Evolutionary conservation across 140 eudicot species (phyloP).

Genomic region (Anethum foeniculum): DNA sequence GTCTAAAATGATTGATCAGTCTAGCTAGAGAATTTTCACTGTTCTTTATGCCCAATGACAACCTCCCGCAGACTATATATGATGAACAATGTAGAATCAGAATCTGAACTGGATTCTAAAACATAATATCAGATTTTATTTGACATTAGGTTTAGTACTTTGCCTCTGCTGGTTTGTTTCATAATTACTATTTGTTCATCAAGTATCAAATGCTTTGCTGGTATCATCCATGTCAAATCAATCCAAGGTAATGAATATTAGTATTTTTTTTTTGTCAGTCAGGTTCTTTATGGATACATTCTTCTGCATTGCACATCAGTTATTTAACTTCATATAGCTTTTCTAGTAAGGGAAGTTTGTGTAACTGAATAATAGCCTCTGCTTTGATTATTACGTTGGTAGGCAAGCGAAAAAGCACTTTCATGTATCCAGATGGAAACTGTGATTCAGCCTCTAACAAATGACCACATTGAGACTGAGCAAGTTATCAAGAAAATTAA

Average conservation of each 20-base stretch:
- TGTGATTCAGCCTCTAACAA: slow-evolving; percentile 16
- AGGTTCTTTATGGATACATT: background rate
- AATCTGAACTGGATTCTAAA: background rate
- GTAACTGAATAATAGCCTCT: slow-evolving; percentile 1
- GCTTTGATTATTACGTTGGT: slow-evolving; percentile 8
- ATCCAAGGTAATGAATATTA: background rate
- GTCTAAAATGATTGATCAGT: background rate
- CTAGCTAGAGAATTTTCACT: background rate
- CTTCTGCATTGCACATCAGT: background rate
- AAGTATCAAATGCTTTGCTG: background rate
- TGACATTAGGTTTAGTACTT: slow-evolving; percentile 13
- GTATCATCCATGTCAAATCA: slow-evolving; percentile 10
- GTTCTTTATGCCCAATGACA: background rate
- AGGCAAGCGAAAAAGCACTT: slow-evolving; percentile 84
- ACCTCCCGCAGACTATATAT: background rate
- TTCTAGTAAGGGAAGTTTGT: background rate
- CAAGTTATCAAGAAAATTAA: slow-evolving; percentile 38
- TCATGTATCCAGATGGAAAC: slow-evolving; percentile 21
- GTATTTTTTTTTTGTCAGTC: slow-evolving; percentile 1
- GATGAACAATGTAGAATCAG: background rate
- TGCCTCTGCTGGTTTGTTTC: background rate
- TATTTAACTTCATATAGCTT: background rate
- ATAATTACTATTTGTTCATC: slow-evolving; percentile 3
- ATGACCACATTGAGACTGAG: slow-evolving; percentile 21
- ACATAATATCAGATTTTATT: slow-evolving; percentile 8